Conservation (phyloP, 768 basidiomycete species). For the Gymnopilus dilepis region DNA sequence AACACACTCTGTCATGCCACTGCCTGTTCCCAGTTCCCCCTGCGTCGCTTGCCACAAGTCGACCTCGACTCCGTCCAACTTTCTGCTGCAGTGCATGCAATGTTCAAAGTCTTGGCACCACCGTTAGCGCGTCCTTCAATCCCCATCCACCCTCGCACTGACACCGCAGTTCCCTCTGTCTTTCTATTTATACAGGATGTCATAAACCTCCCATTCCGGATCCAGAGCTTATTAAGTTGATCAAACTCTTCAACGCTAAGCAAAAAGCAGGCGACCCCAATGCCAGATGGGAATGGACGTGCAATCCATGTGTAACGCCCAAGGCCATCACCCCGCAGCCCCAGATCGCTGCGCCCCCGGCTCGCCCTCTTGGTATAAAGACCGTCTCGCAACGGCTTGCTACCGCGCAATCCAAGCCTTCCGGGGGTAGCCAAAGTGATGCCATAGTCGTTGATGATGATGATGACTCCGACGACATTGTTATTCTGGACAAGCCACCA, state of each 20-base stretch:
- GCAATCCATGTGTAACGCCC: constrained; percentile 20
- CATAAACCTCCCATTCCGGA: constrained; percentile 41
- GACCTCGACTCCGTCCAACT: constrained; percentile 30
- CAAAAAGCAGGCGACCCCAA: constrained; percentile 3
- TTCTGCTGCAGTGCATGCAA: constrained; percentile 38
- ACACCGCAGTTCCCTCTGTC: background rate
- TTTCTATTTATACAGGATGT: constrained; percentile 32
- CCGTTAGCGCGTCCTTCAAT: constrained; percentile 28
- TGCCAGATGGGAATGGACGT: constrained; percentile 24
- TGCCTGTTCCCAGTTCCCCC: background rate
- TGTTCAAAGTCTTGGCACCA: constrained; percentile 44
- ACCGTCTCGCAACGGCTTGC: background rate
- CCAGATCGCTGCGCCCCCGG: background rate
- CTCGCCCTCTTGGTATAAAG: background rate
- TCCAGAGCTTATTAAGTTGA: constrained; percentile 34
- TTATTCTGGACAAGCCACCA: background rate
- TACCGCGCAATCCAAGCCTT: background rate
- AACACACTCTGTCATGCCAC: background rate
- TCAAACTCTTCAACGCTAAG: constrained; percentile 26
- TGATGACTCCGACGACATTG: constrained; percentile 1
- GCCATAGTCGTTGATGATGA: constrained; percentile 14
- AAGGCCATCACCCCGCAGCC: constrained; percentile 1
- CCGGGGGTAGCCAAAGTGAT: background rate
- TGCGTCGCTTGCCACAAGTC: constrained; percentile 33
- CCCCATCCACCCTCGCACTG: background rate